Conservation (phyloP, 805 yeast genomes). For the Lipomyces yamanashiensis region DNA sequence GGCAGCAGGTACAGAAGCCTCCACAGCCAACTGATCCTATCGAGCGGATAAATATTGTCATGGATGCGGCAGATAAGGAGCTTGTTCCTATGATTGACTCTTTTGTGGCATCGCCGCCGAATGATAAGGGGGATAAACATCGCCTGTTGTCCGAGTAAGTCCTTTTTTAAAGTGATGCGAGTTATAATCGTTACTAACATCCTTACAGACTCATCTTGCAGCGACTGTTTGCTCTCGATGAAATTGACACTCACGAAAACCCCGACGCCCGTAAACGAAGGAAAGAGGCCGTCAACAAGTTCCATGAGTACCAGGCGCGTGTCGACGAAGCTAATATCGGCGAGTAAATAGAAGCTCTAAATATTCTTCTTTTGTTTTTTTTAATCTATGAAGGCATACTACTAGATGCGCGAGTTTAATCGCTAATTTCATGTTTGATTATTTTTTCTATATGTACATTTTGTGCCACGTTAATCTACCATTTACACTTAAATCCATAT, state of each 20-base stretch:
- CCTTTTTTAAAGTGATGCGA: neutral
- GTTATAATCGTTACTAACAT: neutral
- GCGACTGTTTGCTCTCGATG: slow-evolving; percentile 38
- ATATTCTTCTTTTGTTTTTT: neutral
- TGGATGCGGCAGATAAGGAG: slow-evolving; percentile 24
- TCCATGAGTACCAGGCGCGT: slow-evolving; percentile 39
- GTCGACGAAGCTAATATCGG: slow-evolving; percentile 33
- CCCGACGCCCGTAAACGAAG: slow-evolving; percentile 39
- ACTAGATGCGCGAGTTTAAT: neutral
- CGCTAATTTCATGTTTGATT: neutral
- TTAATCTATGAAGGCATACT: too few relatives aligned
- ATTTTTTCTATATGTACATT: neutral
- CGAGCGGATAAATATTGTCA: slow-evolving; percentile 28
- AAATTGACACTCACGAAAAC: slow-evolving; percentile 38
- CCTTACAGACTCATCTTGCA: slow-evolving; percentile 33
- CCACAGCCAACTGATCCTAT: slow-evolving; percentile 21
- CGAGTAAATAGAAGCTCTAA: neutral
- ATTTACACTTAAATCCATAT: too few relatives aligned
- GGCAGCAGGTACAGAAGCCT: slow-evolving; percentile 16
- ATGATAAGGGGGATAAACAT: slow-evolving; percentile 22
- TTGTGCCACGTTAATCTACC: too few relatives aligned
- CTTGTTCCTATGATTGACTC: slow-evolving; percentile 31
- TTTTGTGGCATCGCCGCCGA: slow-evolving; percentile 24
- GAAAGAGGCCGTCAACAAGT: slow-evolving; percentile 39
- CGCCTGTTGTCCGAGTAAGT: slow-evolving; percentile 32